phyloP scores from a whole-genome alignment of 306 rosid species.

The Urtica urens region DNA sequence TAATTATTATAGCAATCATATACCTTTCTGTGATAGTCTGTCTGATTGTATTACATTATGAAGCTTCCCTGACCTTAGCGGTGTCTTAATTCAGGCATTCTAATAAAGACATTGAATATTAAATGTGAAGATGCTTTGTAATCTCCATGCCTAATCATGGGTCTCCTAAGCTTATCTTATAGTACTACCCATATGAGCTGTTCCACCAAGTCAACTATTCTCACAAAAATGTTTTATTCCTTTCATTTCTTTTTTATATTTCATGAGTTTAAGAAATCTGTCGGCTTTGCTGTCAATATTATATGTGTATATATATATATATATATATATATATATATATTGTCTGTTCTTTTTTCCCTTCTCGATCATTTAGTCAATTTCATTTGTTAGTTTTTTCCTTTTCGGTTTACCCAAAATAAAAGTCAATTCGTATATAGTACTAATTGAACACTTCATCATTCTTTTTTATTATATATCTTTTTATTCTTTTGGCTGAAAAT shows the following conservation, averaged over 20 bases:
- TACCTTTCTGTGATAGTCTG: constrained; percentile 34
- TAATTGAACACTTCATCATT: constrained; percentile 16
- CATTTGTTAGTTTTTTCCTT: constrained; percentile 1
- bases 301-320: too few relatives aligned
- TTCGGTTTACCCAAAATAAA: constrained; percentile 7
- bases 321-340: constrained; percentile 4
- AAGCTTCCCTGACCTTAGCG: constrained; percentile 40
- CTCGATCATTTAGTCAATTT: constrained; percentile 3
- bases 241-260: constrained; percentile 15
- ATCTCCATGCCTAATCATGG: constrained; percentile 52
- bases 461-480: constrained; percentile 1
- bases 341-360: not conserved
- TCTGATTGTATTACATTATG: constrained; percentile 47
- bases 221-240: constrained; percentile 13
- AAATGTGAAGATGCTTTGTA: constrained; percentile 48
- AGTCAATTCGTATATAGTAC: not conserved
- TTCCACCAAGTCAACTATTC: constrained; percentile 50
- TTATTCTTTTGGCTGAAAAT: not conserved
- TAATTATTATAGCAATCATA: constrained; percentile 16
- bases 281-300: constrained; percentile 48
- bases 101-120: constrained; percentile 18
- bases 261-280: constrained; percentile 30
- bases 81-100: constrained; percentile 57
- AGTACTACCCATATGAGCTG: constrained; percentile 48
- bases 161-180: constrained; percentile 35